Evolutionary conservation across 2,329 filamentous ascomycete genomes (phyloP).

Genomic region (Cadophora sp.): DNA sequence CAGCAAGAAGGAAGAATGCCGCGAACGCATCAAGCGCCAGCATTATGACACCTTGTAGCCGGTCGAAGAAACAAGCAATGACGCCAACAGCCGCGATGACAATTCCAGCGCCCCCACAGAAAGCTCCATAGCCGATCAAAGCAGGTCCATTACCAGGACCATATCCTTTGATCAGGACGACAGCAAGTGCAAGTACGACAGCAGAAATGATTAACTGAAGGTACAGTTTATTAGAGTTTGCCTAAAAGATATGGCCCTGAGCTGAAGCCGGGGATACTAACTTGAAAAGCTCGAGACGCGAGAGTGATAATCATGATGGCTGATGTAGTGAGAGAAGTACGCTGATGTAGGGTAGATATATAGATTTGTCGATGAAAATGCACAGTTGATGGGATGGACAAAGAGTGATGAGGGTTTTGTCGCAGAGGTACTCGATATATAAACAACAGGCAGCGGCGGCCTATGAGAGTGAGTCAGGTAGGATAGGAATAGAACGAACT

Average conservation of each 20-base stretch:
- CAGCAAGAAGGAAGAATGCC: slow-evolving; percentile 39
- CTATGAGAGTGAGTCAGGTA: slow-evolving; percentile 20
- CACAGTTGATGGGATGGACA: neutral
- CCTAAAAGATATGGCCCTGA: no score
- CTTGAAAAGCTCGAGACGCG: slow-evolving; percentile 26
- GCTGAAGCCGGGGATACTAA: neutral
- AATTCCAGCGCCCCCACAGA: slow-evolving; percentile 38
- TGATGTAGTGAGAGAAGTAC: neutral
- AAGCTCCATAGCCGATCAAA: slow-evolving; percentile 36
- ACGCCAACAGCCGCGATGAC: slow-evolving; percentile 34
- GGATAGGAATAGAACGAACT: slow-evolving; percentile 18
- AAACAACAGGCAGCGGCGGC: slow-evolving; percentile 17
- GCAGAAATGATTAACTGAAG: slow-evolving; percentile 35
- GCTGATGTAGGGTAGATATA: neutral
- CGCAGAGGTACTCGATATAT: neutral
- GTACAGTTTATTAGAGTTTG: no score
- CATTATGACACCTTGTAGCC: slow-evolving; percentile 36
- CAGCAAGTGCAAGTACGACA: slow-evolving; percentile 38
- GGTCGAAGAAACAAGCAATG: slow-evolving; percentile 35
- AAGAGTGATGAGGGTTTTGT: neutral
- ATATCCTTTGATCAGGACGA: slow-evolving; percentile 35
- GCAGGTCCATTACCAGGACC: slow-evolving; percentile 34
- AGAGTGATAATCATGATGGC: slow-evolving; percentile 38
- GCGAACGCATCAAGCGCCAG: slow-evolving; percentile 36
- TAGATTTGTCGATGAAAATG: neutral